A percentile compares a stretch with the other conserved stretches of the same genome.
These are phyloP conservation scores for Aspergillus pseudoviridinutans DNA, from an alignment of 2,329 filamentous ascomycete genomes.

Conservation along the genomic window DNA sequence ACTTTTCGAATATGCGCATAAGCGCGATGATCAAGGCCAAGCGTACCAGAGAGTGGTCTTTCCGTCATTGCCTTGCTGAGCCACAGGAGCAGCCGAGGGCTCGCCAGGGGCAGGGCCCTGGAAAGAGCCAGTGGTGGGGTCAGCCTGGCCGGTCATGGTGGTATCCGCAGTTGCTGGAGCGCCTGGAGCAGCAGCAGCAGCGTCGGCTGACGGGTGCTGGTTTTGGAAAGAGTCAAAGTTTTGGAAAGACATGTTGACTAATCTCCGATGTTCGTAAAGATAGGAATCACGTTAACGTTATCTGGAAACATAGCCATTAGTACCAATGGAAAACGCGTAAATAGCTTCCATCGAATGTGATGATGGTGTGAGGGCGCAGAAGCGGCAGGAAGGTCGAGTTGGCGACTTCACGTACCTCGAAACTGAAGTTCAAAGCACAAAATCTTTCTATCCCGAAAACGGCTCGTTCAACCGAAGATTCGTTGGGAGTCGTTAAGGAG, in stretches of 20 bases:
- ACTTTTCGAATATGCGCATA: not conserved
- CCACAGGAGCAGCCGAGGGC: slow-evolving; percentile 37
- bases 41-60: slow-evolving; percentile 56
- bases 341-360: not conserved
- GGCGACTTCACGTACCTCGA: slow-evolving; percentile 16
- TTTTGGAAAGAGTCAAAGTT: slow-evolving; percentile 62
- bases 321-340: not conserved
- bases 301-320: slow-evolving; percentile 4
- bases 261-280: slow-evolving; percentile 17
- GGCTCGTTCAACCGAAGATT: slow-evolving; percentile 33
- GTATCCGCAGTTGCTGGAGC: slow-evolving; percentile 48
- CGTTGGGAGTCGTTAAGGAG: slow-evolving; percentile 41
- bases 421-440: slow-evolving; percentile 15
- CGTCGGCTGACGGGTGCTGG: slow-evolving; percentile 55
- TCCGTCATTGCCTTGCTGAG: slow-evolving; percentile 51
- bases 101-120: slow-evolving; percentile 46
- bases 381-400: not conserved
- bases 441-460: slow-evolving; percentile 29
- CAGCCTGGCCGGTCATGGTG: slow-evolving; percentile 56
- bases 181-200: slow-evolving; percentile 46
- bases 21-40: slow-evolving; percentile 1
- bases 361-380: not conserved
- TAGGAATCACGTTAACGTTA: slow-evolving; percentile 12
- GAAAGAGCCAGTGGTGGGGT: slow-evolving; percentile 50
- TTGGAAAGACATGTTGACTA: slow-evolving; percentile 60